A percentile compares a stretch with the other conserved stretches of the same genome.
Conservation (phyloP, 306 rosid genomes). For the Trifolium dubium region DNA sequence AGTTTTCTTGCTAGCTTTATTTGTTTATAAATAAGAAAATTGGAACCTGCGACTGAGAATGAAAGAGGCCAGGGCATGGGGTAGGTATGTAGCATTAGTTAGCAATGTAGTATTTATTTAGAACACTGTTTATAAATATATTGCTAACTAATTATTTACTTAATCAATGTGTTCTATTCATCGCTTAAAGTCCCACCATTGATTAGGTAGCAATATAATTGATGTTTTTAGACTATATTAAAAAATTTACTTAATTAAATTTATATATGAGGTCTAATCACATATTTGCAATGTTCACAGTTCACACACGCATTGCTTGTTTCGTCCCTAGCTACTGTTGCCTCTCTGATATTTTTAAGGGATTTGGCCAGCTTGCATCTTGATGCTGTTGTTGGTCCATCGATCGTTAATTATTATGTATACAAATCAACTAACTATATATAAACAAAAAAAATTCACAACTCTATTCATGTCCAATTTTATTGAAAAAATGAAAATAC, state of each 20-base stretch:
- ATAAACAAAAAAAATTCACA: no score
- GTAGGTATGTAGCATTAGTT: no score
- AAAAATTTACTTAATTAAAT: no score
- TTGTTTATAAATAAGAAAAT: slow-evolving; percentile 2
- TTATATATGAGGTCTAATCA: neutral
- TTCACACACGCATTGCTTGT: neutral
- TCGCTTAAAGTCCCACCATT: neutral
- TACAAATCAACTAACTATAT: no score
- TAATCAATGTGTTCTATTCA: neutral
- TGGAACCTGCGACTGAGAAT: slow-evolving; percentile 8
- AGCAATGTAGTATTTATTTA: no score
- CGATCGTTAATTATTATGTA: neutral
- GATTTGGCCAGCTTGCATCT: slow-evolving; percentile 29
- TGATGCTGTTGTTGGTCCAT: slow-evolving; percentile 6
- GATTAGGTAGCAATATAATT: neutral
- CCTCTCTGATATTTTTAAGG: slow-evolving; percentile 30
- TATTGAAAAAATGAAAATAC: no score
- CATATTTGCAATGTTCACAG: slow-evolving; percentile 12
- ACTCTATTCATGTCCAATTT: no score
- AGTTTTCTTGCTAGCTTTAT: neutral
- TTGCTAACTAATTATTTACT: no score
- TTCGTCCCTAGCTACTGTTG: neutral
- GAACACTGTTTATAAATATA: no score
- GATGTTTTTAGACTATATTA: no score
- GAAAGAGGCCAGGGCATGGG: neutral